Base-by-base conservation (phyloP, 768 basidiomycete species). In the Russula earlei region DNA sequence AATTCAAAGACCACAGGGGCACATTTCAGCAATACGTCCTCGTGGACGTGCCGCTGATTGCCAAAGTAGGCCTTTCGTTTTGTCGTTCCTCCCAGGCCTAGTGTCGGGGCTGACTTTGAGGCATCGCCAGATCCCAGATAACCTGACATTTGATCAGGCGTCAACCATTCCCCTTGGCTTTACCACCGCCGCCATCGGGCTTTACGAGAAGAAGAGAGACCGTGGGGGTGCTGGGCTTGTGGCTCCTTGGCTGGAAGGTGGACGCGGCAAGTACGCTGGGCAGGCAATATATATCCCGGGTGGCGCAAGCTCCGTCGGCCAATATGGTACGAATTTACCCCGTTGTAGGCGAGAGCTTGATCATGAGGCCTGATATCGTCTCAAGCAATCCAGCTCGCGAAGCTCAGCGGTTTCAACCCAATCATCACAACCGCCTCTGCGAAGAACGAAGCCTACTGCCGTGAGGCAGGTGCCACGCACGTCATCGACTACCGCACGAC, bases 261-360 rank as follows among this genome's bases (percentile, higher is more conserved):
- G 70, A 53, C 62, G 62, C 22, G 73, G 71, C 38, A 75, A 72
- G 42, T 77, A 78, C 60, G 66, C 65, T 36, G 75, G 69, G 5
- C 70, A 70, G 49, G 72, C 78, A 0, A 71, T 79, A 41, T 55
- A 81, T 31, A 71, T 80, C 50, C 65, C 77, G 17, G 79, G 78
- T 31, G 78, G 78, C 5, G 64, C 72, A 25, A 72, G 72, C 42
- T 77, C 76, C 37, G 75, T 78, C 3, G 78, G 79, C 37, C 76
- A 79, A 70, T 74, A 68, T 29, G 74, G 78, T 75, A 66, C 60
- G 71, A 60, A 12, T 42, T 24, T 10, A 20, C 19, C 27, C 7
- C 24, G 17, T 14, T 8, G 11, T 5, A 17, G n/a, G 6, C 8
- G 17, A 11, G 24, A 27, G 14, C n/a, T 33, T 9, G 12, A 41